Conservation (phyloP, 768 basidiomycete genomes). For the Trichaptum fuscoviolaceum region DNA sequence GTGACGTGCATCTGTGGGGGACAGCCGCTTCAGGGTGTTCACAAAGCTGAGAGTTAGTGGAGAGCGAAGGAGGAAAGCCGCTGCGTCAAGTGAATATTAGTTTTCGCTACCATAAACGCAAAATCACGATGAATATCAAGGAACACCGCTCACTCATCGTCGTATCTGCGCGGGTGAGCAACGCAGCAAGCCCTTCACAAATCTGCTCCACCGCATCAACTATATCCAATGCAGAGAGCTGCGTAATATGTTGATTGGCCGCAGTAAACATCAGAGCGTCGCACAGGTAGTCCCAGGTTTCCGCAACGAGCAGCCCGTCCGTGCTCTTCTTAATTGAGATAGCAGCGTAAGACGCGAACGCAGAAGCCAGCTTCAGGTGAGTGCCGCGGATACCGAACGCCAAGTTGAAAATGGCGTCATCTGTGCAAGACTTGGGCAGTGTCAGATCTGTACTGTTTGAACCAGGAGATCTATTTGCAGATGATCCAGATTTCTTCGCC, state of each 20-base stretch:
- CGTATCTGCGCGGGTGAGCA: constrained; percentile 23
- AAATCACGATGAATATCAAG: constrained; percentile 16
- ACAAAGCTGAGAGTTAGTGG: constrained; percentile 1
- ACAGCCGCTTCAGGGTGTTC: background rate
- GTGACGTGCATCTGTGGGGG: background rate
- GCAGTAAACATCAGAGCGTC: constrained; percentile 45
- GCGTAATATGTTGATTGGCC: constrained; percentile 22
- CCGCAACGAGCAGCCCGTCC: constrained; percentile 36
- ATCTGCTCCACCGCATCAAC: constrained; percentile 11
- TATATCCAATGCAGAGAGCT: constrained; percentile 21
- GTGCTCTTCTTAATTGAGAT: constrained; percentile 16
- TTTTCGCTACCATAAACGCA: background rate
- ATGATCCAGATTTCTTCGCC: background rate
- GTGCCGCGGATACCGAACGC: constrained; percentile 11
- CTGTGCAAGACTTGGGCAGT: constrained; percentile 4
- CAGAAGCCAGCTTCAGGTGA: constrained; percentile 28
- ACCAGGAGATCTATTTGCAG: background rate
- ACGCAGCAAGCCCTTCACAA: background rate
- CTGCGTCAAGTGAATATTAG: background rate
- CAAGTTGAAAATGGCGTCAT: constrained; percentile 3
- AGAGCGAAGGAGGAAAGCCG: background rate
- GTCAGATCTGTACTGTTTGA: background rate
- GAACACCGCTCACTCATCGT: constrained; percentile 9
- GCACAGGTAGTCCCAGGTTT: constrained; percentile 51
- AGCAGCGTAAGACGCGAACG: constrained; percentile 41